Evolutionary conservation across 2,329 filamentous ascomycete species (phyloP).

Genomic region (Metarhizium album): DNA sequence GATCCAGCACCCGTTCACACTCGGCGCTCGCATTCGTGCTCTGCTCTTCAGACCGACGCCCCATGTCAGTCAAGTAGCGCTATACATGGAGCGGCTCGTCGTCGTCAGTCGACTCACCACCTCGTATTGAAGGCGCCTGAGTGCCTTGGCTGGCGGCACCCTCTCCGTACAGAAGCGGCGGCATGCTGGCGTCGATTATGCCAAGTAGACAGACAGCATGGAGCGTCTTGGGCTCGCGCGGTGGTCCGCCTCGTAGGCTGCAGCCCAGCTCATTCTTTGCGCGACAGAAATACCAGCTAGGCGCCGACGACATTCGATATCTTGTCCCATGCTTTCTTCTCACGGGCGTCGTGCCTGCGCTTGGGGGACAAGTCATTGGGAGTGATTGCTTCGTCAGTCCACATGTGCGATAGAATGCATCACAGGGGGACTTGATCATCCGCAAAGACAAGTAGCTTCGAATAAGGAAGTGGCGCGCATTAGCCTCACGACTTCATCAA

Average conservation of each 20-base stretch:
- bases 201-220: slow-evolving; percentile 23
- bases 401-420: slow-evolving; percentile 13
- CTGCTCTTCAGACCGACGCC: slow-evolving; percentile 18
- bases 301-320: slow-evolving; percentile 2
- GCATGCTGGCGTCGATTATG: slow-evolving; percentile 23
- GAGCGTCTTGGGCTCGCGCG: slow-evolving; percentile 19
- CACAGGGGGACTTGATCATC: slow-evolving; percentile 10
- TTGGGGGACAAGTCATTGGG: slow-evolving; percentile 6
- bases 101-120: slow-evolving; percentile 8
- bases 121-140: neutral
- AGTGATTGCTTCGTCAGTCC: slow-evolving; percentile 11
- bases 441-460: slow-evolving; percentile 12
- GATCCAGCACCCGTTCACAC: slow-evolving; percentile 8
- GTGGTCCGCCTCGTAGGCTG: slow-evolving; percentile 16
- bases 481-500: slow-evolving; percentile 12
- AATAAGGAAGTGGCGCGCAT: slow-evolving; percentile 15
- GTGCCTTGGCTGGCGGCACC: no score
- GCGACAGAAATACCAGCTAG: slow-evolving; percentile 13
- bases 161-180: slow-evolving; percentile 18
- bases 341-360: neutral
- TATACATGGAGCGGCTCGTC: slow-evolving; percentile 5
- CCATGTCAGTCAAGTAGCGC: no score
- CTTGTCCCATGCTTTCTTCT: slow-evolving; percentile 4
- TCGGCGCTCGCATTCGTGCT: slow-evolving; percentile 8
- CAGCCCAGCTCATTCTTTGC: slow-evolving; percentile 21